These are phyloP conservation scores for Thielaviopsis punctulata DNA, from an alignment of 2,329 filamentous ascomycete species.

Conservation along the genomic window DNA sequence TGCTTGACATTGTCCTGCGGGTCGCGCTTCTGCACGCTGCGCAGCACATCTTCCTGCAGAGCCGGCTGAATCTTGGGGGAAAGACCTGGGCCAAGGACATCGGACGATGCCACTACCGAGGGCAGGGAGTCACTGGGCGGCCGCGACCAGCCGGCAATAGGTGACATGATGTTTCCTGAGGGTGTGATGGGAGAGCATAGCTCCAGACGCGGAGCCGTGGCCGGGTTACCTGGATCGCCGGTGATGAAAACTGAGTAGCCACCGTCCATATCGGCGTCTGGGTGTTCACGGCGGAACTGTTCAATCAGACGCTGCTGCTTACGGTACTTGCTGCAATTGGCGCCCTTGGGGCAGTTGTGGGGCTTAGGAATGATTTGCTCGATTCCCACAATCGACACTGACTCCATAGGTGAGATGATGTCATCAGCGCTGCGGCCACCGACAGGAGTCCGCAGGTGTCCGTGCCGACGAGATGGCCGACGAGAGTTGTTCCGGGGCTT, in stretches of 20 bases:
- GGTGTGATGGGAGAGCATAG: constrained; percentile 11
- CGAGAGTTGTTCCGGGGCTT: not conserved
- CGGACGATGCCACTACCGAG: constrained; percentile 80
- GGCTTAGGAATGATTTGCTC: constrained; percentile 75
- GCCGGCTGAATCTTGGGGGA: constrained; percentile 43
- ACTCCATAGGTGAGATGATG: constrained; percentile 60
- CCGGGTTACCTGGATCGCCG: constrained; percentile 62
- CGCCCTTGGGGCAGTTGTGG: constrained; percentile 72
- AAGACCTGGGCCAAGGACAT: constrained; percentile 58
- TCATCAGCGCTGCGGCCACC: constrained; percentile 32
- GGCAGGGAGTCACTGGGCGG: constrained; percentile 60
- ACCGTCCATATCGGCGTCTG: constrained; percentile 33
- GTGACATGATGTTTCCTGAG: not conserved
- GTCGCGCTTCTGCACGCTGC: constrained; percentile 52
- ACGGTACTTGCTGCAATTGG: constrained; percentile 67
- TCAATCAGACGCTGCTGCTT: constrained; percentile 65
- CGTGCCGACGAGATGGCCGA: constrained; percentile 4
- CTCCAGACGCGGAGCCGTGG: constrained; percentile 30
- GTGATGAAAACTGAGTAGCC: constrained; percentile 55
- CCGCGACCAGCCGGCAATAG: constrained; percentile 3
- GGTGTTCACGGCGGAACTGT: constrained; percentile 58
- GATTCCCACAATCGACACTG: constrained; percentile 80
- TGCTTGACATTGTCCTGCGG: constrained; percentile 87
- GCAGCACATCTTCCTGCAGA: constrained; percentile 57
- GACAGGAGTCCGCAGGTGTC: constrained; percentile 13